A percentile compares a stretch with the other conserved stretches of the same genome.
These are phyloP conservation scores for Nadsonia commutata DNA, from an alignment of 1,139 yeast genomes.

Conservation along the genomic window DNA sequence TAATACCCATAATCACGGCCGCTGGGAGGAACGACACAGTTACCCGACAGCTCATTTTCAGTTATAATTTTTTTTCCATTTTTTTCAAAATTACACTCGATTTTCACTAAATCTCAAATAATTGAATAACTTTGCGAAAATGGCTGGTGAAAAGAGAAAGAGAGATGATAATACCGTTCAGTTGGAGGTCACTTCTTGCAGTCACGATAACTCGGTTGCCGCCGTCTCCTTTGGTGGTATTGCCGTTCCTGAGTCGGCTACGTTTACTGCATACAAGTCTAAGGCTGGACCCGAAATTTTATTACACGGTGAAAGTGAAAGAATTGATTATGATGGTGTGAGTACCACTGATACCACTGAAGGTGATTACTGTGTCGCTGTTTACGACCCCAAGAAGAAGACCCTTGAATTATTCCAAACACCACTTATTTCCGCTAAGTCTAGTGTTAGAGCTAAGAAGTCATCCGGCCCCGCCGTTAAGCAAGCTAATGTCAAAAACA, in stretches of 20 bases:
- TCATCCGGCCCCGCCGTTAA: constrained; percentile 45
- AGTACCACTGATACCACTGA: constrained; percentile 27
- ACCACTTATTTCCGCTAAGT: constrained; percentile 37
- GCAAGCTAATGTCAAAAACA: constrained; percentile 21
- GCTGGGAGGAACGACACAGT: background rate
- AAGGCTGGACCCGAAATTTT: constrained; percentile 29
- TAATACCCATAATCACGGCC: too few relatives aligned
- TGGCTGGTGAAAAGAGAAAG: constrained; percentile 9
- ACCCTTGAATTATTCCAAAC: constrained; percentile 48
- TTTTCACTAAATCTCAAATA: background rate
- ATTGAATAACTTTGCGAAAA: constrained; percentile 2
- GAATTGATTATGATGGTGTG: constrained; percentile 57
- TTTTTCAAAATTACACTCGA: background rate
- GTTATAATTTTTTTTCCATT: constrained; percentile 1
- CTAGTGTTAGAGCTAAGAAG: constrained; percentile 26
- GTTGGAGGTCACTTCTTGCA: constrained; percentile 2
- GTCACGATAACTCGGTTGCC: constrained; percentile 7
- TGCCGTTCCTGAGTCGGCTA: constrained; percentile 40
- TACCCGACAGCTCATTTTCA: background rate
- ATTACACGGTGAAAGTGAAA: constrained; percentile 66
- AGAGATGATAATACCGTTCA: constrained; percentile 5
- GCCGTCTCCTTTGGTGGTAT: constrained; percentile 62
- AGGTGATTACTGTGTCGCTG: constrained; percentile 40
- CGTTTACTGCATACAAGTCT: constrained; percentile 50
- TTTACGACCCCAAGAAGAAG: constrained; percentile 48